Conservation (phyloP, 805 yeast species). For the Priceomyces fermenticarens region DNA sequence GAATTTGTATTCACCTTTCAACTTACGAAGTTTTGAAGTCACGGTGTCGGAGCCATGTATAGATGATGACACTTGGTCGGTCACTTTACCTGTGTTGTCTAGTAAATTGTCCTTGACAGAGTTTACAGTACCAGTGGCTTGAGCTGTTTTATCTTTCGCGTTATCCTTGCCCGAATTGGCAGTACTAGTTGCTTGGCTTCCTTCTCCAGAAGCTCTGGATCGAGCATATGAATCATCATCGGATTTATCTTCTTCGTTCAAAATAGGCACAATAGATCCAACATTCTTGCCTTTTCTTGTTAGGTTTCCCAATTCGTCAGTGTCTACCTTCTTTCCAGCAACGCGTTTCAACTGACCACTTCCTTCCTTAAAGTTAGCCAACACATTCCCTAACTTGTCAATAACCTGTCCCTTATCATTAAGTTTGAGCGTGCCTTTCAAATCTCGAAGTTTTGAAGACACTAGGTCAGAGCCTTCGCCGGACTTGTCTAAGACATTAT, state of each 20-base stretch:
- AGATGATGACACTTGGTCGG: background rate
- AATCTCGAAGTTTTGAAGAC: constrained; percentile 1
- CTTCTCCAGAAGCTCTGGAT: too few relatives aligned
- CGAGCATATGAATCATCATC: background rate
- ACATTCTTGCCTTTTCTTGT: constrained; percentile 1
- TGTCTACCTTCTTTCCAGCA: constrained; percentile 3
- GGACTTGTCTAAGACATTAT: background rate
- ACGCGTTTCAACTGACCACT: background rate
- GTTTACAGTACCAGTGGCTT: too few relatives aligned
- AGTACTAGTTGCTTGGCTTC: too few relatives aligned
- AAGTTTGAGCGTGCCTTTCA: background rate
- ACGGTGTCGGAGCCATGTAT: too few relatives aligned
- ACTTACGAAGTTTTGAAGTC: constrained; percentile 1
- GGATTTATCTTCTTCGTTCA: background rate
- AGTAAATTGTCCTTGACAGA: constrained; percentile 1
- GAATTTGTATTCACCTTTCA: too few relatives aligned
- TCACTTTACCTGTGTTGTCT: background rate
- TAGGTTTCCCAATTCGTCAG: too few relatives aligned
- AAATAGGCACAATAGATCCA: constrained; percentile 1
- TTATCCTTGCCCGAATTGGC: too few relatives aligned
- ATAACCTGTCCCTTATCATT: background rate
- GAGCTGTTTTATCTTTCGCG: too few relatives aligned
- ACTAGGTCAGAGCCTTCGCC: constrained; percentile 1
- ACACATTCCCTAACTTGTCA: constrained; percentile 1
- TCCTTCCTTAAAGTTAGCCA: constrained; percentile 1